Evolutionary conservation across 2,329 filamentous ascomycete species (phyloP).

Genomic region (Alternaria tenuissima): DNA sequence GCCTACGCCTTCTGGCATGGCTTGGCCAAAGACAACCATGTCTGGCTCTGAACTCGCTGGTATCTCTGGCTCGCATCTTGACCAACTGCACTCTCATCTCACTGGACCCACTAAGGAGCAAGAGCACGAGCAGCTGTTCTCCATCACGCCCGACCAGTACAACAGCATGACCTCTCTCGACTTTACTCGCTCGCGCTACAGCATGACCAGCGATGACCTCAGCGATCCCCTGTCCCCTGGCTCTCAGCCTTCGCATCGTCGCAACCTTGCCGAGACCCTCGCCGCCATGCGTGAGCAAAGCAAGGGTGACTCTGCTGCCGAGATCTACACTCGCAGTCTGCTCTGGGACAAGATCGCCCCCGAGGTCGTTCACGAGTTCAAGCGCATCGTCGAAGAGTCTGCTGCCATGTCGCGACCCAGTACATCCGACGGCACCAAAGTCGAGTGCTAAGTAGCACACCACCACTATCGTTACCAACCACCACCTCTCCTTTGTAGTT

Average conservation of each 20-base stretch:
- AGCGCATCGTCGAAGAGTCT: conserved; percentile 85
- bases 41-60: conserved; percentile 49
- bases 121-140: conserved; percentile 86
- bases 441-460: conserved; percentile 36
- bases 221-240: conserved; percentile 49
- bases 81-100: conserved; percentile 56
- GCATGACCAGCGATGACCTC: conserved; percentile 60
- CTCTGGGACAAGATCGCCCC: conserved; percentile 93
- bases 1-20: conserved; percentile 48
- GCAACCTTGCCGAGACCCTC: conserved; percentile 81
- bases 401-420: conserved; percentile 52
- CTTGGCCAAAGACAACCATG: conserved; percentile 49
- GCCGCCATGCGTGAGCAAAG: conserved; percentile 76
- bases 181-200: conserved; percentile 64
- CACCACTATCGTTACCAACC: conserved; percentile 15
- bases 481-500: conserved; percentile 33
- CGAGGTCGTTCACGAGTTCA: conserved; percentile 92
- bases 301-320: conserved; percentile 76
- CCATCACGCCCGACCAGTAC: conserved; percentile 86
- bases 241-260: conserved; percentile 65
- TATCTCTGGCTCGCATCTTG: conserved; percentile 48
- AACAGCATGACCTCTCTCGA: conserved; percentile 81
- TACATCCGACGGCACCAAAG: conserved; percentile 45
- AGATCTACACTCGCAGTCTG: conserved; percentile 91
- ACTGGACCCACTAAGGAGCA: conserved; percentile 78